These are phyloP conservation scores for Monosporascus sp. DNA, from an alignment of 2,329 filamentous ascomycete genomes.

Conservation along the genomic window DNA sequence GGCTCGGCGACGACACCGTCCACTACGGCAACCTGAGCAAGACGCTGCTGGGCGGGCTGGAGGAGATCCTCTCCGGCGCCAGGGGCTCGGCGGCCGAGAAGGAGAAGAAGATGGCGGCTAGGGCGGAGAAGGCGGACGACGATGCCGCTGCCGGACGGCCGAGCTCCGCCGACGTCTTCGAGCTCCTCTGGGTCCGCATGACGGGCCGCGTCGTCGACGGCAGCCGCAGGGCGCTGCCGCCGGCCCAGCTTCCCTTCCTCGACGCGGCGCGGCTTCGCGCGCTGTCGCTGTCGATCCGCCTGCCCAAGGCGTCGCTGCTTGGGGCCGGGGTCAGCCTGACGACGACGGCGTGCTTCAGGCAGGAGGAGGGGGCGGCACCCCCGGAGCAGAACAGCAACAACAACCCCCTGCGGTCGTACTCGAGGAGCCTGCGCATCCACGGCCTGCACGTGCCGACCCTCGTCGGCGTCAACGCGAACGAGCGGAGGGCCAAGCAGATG, in stretches of 20 bases:
- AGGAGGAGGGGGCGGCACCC: conserved; percentile 17
- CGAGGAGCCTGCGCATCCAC: conserved; percentile 42
- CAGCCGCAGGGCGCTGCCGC: conserved; percentile 20
- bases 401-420: conserved; percentile 23
- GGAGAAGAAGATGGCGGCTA: conserved; percentile 11
- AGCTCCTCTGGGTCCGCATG: conserved; percentile 31
- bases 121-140: conserved; percentile 27
- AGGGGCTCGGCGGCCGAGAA: not conserved
- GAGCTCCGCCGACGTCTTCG: conserved; percentile 26
- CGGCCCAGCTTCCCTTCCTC: conserved; percentile 29
- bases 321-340: conserved; percentile 55
- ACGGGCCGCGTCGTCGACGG: conserved; percentile 31
- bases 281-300: conserved; percentile 46
- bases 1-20: conserved; percentile 62
- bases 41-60: conserved; percentile 46
- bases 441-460: conserved; percentile 60
- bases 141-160: conserved; percentile 13
- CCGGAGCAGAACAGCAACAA: conserved; percentile 7
- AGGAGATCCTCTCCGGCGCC: conserved; percentile 13
- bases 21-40: conserved; percentile 72
- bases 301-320: conserved; percentile 65
- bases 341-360: conserved; percentile 36
- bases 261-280: conserved; percentile 33
- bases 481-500: conserved; percentile 61
- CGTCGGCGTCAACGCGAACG: conserved; percentile 68